These are phyloP conservation scores for Licmophora abbreviata DNA, from an alignment of 108 stramenopile species.

Conservation along the genomic window DNA sequence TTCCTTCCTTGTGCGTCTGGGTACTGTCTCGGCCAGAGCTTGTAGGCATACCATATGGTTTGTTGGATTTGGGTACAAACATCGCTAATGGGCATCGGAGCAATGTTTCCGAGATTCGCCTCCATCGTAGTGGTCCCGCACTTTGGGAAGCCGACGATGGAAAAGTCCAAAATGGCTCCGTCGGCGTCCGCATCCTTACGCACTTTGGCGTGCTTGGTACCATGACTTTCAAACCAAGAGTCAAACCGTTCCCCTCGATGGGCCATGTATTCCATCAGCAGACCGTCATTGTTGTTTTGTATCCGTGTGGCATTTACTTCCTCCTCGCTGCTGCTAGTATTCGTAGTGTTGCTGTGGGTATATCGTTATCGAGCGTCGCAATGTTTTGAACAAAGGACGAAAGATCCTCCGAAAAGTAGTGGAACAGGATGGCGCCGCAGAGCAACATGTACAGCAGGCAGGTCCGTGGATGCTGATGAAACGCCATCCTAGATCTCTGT, in stretches of 20 bases:
- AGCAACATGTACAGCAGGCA: no score
- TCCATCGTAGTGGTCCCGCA: conserved; percentile 46
- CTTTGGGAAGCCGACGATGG: conserved; percentile 50
- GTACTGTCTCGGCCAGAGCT: conserved; percentile 15
- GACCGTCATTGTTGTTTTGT: no score
- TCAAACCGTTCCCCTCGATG: background rate
- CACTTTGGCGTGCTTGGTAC: background rate
- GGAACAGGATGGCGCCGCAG: no score
- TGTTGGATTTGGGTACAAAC: conserved; percentile 11
- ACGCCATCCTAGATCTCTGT: no score
- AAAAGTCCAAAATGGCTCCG: conserved; percentile 33
- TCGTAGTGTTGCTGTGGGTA: no score
- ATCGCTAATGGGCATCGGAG: conserved; percentile 16
- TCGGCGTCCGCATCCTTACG: conserved; percentile 9
- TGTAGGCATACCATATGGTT: conserved; percentile 14
- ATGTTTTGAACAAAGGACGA: no score
- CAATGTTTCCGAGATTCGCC: conserved; percentile 22
- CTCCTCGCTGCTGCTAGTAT: no score
- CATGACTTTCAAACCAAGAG: background rate
- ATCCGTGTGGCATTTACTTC: no score
- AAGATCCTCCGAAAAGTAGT: no score
- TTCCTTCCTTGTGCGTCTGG: conserved; percentile 3
- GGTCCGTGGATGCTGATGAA: no score
- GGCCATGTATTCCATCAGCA: no score
- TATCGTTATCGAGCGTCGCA: no score